Base-by-base conservation (phyloP, 257 asterid species). In the Ocimum tenuiflorum region DNA sequence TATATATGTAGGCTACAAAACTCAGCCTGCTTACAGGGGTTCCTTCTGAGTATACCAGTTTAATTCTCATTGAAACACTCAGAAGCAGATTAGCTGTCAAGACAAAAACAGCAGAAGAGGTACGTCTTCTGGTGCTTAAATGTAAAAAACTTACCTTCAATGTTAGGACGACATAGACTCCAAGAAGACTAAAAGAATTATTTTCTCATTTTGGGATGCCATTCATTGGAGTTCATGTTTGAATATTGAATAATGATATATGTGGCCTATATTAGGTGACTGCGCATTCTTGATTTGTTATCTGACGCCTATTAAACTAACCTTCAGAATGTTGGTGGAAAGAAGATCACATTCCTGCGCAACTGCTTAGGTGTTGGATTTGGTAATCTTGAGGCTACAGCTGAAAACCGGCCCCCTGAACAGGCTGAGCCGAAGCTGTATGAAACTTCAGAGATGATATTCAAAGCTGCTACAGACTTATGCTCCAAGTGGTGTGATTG, bases 21-120 rank as follows among this genome's bases (percentile, higher is more conserved):
- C 12, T 91, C 77, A 89, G 98, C 86, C 67, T 89, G 76, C 91
- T 77, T 29, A 74, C 78, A 3, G 86, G 91, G 29, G 75, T 89
- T 38, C 81, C 91, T 41, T 91, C 96, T 0, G 96, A 91, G 63
- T 85, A 81, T 58, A 87, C 92, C 67, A 80, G 75, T 70, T 75
- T 91, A 78, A 55, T 82, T 73, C 69, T 87, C 33, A 62, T 77
- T 0, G 96, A 82, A 76, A 79, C 63, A 6, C 79, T 65, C 23
- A 78, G 69, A 71, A 70, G 60, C 73, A 85, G 68, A 78, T 73
- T 43, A 62, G 45, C 57, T 46, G 38, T 76, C 73, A 75, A 78
- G 75, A 67, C 76, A 19, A 81, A 76, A 62, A 57, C 60, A 53
- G 31, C 20, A 24, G 65, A 75, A 12, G 77, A 84, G 91, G 97